Evolutionary conservation across 495 filamentous ascomycete species (phyloP), one percentile per base, ranked within the genome.

Genomic region (Penicillium robsamsonii): DNA sequence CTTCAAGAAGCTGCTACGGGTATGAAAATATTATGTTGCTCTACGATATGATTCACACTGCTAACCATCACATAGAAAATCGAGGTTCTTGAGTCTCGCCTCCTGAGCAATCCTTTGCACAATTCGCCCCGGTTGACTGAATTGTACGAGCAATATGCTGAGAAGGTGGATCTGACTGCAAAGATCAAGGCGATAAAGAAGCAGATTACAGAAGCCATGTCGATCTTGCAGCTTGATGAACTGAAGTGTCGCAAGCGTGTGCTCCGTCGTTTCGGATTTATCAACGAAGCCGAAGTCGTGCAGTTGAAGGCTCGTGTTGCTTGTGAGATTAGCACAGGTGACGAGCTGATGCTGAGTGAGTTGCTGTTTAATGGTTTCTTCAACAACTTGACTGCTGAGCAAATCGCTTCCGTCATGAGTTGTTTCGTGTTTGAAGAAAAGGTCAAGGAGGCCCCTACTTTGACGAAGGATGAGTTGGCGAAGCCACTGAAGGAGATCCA

Each of bases 341-440:
- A 96, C 59, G 95, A 97, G 64, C 77, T 97, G 25, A 84, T 98
- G 62, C 82, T 98, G 3, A 88, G 87, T 43, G 95, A 98, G 72
- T 76, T 98, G 29, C 81, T 98, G 5, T 97, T 98, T 76, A 95
- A 97, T 71, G 84, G 92, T 51, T 96, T 96, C 79, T 98, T 98
- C 81, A 97, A 97, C 70, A 91, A 96, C 62, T 78, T 97, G 27
- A 85, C 84, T 0, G 91, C 94, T 0, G 93, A 97, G 65, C 79
- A 92, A 65, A 86, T 83, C 59, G 94, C 95, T 3, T 83, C 93
- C 17, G 80, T 89, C 10, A 78, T 98, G 49, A 95, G 89, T 65
- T 88, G 89, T 61, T 98, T 98, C 74, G 92, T 97, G 55, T 96
- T 96, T 58, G 94, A 98, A 69, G 94, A 98, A 76, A 96, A 95